Percentiles rank a stretch among this genome's conserved stretches.
Evolutionary conservation across 805 yeast genomes (phyloP).

Genomic region (Hanseniaspora valbyensis): DNA sequence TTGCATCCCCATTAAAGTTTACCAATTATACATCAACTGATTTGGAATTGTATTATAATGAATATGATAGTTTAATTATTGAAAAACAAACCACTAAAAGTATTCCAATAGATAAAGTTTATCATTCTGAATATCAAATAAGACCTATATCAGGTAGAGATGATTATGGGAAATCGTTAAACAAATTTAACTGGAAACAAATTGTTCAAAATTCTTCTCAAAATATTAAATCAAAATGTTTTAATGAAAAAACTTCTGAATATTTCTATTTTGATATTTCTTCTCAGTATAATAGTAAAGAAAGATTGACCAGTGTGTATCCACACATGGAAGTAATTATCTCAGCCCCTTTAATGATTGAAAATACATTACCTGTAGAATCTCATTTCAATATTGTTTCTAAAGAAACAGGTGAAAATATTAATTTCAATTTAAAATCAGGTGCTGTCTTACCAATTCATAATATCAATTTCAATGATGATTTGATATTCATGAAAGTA

Average conservation of each 20-base stretch:
- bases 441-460: constrained; percentile 69
- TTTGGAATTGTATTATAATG: constrained; percentile 34
- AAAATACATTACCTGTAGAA: constrained; percentile 76
- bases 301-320: constrained; percentile 60
- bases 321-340: constrained; percentile 73
- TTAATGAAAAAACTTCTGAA: constrained; percentile 34
- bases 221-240: constrained; percentile 45
- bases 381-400: constrained; percentile 65
- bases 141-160: constrained; percentile 46
- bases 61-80: constrained; percentile 33
- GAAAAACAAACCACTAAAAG: constrained; percentile 50
- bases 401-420: constrained; percentile 54
- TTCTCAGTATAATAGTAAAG: constrained; percentile 52
- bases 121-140: constrained; percentile 44
- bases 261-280: constrained; percentile 62
- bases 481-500: constrained; percentile 15
- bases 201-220: constrained; percentile 28
- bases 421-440: constrained; percentile 49
- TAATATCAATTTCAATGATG: constrained; percentile 53
- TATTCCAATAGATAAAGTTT: constrained; percentile 63
- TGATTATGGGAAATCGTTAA: constrained; percentile 58
- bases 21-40: constrained; percentile 57
- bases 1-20: constrained; percentile 62
- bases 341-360: constrained; percentile 77
- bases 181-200: constrained; percentile 52